Percentiles rank a stretch among this genome's conserved stretches.
phyloP scores from a whole-genome alignment of 140 eudicot genomes.

The Stevia rebaudiana region DNA sequence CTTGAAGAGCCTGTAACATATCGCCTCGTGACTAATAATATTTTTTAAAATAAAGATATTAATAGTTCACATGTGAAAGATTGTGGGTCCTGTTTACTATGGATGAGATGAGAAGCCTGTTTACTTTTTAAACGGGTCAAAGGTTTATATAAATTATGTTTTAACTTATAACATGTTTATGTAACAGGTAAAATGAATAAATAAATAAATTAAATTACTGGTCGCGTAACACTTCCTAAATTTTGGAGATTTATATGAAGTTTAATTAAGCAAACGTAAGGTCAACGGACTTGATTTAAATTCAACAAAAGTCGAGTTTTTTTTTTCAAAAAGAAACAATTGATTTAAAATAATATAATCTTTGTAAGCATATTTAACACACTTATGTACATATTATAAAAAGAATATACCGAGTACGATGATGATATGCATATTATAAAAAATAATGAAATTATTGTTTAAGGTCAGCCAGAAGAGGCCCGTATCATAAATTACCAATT shows the following conservation, averaged over 20 bases:
- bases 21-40: not conserved
- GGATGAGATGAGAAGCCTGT: not conserved
- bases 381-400: not conserved
- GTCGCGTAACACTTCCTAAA: not conserved
- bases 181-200: not conserved
- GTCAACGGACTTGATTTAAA: not conserved
- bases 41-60: not conserved
- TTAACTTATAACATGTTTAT: not conserved
- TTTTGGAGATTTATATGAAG: too few species aligned
- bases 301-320: not conserved
- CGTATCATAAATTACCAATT: not conserved
- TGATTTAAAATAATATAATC: not conserved
- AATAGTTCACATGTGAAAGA: not conserved
- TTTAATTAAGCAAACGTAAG: too few species aligned
- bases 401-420: too few species aligned
- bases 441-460: not conserved
- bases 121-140: not conserved
- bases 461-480: not conserved
- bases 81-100: not conserved
- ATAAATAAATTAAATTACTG: too few species aligned
- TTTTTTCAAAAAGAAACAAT: too few species aligned
- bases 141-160: not conserved
- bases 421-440: too few species aligned
- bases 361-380: not conserved
- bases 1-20: constrained; percentile 43